A percentile compares a stretch with the other conserved stretches of the same genome.
Evolutionary conservation across 306 rosid genomes (phyloP).

Genomic region (Pyrus bretschneideri): DNA sequence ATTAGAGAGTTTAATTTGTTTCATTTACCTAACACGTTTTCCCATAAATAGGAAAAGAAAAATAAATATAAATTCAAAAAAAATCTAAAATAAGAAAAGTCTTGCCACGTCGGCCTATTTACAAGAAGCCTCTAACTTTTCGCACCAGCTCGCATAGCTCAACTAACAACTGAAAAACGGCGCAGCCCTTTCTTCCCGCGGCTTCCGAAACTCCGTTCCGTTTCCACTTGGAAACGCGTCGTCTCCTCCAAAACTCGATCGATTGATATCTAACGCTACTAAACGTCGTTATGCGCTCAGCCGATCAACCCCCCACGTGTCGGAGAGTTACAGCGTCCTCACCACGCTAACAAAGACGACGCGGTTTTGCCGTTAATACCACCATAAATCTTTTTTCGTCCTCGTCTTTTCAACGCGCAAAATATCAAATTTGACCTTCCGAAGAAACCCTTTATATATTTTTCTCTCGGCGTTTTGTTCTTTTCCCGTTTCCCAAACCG

Average conservation of each 20-base stretch:
- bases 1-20: too few relatives aligned
- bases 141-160: conserved; percentile 5
- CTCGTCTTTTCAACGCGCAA: neutral
- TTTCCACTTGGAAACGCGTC: neutral
- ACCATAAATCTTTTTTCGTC: neutral
- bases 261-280: neutral
- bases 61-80: too few relatives aligned
- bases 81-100: neutral
- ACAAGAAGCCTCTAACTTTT: neutral
- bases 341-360: conserved; percentile 41
- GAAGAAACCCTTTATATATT: neutral
- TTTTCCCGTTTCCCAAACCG: conserved; percentile 21
- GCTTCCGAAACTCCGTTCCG: neutral
- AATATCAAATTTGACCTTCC: conserved; percentile 1
- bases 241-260: neutral
- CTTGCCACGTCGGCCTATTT: neutral
- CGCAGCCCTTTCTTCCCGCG: neutral
- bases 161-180: neutral
- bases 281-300: conserved; percentile 13
- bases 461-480: neutral
- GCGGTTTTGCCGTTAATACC: conserved; percentile 45
- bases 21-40: too few relatives aligned
- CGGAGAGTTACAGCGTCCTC: conserved; percentile 2
- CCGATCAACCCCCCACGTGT: conserved; percentile 29
- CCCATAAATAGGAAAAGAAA: neutral